A percentile compares a stretch with the other conserved stretches of the same genome.
phyloP scores from a whole-genome alignment of 257 asterid genomes.

The Rhazya stricta region DNA sequence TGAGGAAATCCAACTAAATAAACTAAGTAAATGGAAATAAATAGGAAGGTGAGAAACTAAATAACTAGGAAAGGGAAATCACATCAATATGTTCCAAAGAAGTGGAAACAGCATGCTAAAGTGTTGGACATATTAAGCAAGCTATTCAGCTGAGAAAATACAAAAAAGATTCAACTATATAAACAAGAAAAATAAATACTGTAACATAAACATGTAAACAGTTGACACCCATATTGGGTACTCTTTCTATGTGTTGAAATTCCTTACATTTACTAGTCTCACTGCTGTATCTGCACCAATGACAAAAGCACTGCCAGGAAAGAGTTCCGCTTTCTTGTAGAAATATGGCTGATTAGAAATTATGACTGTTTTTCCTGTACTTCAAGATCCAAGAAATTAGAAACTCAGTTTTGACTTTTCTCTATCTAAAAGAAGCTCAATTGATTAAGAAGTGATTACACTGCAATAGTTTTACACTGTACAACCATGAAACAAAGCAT shows the following conservation, averaged over 20 bases:
- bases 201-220: neutral
- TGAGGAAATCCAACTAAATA: neutral
- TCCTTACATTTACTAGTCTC: constrained; percentile 77
- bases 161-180: neutral
- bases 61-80: neutral
- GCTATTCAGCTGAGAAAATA: neutral
- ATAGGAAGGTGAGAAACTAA: neutral
- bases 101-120: neutral
- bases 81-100: neutral
- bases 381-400: constrained; percentile 16
- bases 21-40: neutral
- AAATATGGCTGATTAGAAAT: constrained; percentile 93
- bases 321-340: constrained; percentile 89
- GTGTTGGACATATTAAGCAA: neutral
- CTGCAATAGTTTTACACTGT: neutral
- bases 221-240: neutral
- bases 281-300: constrained; percentile 88
- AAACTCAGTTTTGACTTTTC: neutral
- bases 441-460: neutral
- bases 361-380: constrained; percentile 79
- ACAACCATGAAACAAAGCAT: constrained; percentile 1
- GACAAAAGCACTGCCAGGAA: constrained; percentile 92
- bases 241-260: constrained; percentile 5
- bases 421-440: neutral
- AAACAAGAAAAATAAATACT: neutral